phyloP scores from a whole-genome alignment of 2,329 filamentous ascomycete species.

The Fusarium neocosmosporiellum region DNA sequence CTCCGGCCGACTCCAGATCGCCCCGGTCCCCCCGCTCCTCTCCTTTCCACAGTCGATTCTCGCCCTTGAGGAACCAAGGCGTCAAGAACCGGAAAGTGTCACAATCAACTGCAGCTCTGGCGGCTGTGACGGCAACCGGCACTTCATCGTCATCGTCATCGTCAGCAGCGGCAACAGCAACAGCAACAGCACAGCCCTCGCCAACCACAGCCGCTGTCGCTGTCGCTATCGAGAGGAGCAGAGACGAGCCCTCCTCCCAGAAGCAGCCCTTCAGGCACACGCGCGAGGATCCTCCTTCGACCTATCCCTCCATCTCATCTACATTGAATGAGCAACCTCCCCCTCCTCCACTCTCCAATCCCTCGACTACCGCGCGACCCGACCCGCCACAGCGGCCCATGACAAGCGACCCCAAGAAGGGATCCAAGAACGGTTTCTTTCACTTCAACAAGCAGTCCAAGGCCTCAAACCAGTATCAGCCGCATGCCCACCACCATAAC shows the following conservation, averaged over 20 bases:
- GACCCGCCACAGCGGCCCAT: conserved; percentile 26
- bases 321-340: conserved; percentile 35
- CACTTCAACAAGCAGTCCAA: conserved; percentile 62
- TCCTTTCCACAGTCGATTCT: conserved; percentile 57
- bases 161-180: background rate
- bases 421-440: conserved; percentile 63
- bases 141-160: conserved; percentile 11
- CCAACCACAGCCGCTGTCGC: conserved; percentile 31
- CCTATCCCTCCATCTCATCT: conserved; percentile 44
- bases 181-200: conserved; percentile 10
- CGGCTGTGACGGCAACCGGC: conserved; percentile 17
- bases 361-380: conserved; percentile 23
- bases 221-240: conserved; percentile 29
- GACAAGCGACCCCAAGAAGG: conserved; percentile 53
- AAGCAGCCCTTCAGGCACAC: conserved; percentile 43
- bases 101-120: conserved; percentile 38
- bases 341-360: conserved; percentile 35
- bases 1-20: conserved; percentile 53
- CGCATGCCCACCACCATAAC: conserved; percentile 31
- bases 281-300: conserved; percentile 38
- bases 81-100: conserved; percentile 40
- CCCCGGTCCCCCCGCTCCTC: conserved; percentile 59
- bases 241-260: conserved; percentile 35
- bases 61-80: conserved; percentile 45
- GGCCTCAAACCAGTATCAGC: conserved; percentile 50